Evolutionary conservation across 225 moss, liverwort and hornwort species (phyloP).

Genomic region (Lunularia cruciata): DNA sequence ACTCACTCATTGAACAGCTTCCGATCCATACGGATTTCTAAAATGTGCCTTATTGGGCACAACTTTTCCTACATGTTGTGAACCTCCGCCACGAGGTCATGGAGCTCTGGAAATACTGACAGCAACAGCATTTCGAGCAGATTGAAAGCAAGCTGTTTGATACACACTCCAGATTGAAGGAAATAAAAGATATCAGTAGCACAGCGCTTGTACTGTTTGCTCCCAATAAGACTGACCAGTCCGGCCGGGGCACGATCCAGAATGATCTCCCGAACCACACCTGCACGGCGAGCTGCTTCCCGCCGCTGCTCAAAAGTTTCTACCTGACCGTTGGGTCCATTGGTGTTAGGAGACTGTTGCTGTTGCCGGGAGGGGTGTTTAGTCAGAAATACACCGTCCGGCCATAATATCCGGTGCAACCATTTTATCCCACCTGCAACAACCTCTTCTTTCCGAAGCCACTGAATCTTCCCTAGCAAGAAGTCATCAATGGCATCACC

Average conservation of each 20-base stretch:
- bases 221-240: slow-evolving; percentile 80
- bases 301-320: slow-evolving; percentile 71
- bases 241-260: slow-evolving; percentile 86
- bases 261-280: slow-evolving; percentile 77
- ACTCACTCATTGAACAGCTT: slow-evolving; percentile 14
- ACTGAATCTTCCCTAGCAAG: slow-evolving; percentile 82
- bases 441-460: slow-evolving; percentile 89
- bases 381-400: slow-evolving; percentile 89
- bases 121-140: slow-evolving; percentile 75
- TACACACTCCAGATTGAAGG: slow-evolving; percentile 83
- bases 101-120: slow-evolving; percentile 91
- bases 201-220: slow-evolving; percentile 83
- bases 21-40: neutral
- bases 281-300: slow-evolving; percentile 85
- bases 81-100: slow-evolving; percentile 77
- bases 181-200: slow-evolving; percentile 87
- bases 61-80: slow-evolving; percentile 37
- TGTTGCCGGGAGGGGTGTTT: slow-evolving; percentile 56
- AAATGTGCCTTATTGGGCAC: neutral
- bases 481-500: slow-evolving; percentile 97
- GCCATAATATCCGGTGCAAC: slow-evolving; percentile 84
- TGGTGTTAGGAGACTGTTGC: slow-evolving; percentile 32
- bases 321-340: slow-evolving; percentile 12
- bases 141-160: slow-evolving; percentile 84
- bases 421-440: slow-evolving; percentile 77